phyloP scores from a whole-genome alignment of 2,329 filamentous ascomycete genomes.

The Penicillium italicum region DNA sequence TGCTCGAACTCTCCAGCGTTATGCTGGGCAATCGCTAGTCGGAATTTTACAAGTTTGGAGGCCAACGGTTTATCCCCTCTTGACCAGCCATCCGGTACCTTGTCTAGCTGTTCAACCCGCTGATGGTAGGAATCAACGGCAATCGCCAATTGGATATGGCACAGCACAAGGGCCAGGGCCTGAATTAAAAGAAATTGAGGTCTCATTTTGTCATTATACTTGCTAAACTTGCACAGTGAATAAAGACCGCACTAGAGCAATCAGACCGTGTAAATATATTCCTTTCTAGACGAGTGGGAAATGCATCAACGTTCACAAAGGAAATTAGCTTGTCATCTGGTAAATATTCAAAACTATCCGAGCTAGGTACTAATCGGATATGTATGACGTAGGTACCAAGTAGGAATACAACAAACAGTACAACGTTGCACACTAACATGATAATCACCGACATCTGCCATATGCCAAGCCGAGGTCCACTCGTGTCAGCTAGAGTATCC shows the following conservation, averaged over 20 bases:
- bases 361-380: not conserved
- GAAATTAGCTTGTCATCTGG: not conserved
- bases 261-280: not conserved
- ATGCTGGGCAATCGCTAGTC: constrained; percentile 50
- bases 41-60: constrained; percentile 46
- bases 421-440: not conserved
- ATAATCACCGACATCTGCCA: not conserved
- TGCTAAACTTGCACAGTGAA: not conserved
- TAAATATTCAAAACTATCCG: not conserved
- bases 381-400: not conserved
- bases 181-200: not conserved
- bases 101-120: constrained; percentile 30
- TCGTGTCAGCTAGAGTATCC: not conserved
- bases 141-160: not conserved
- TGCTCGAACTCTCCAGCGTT: constrained; percentile 54
- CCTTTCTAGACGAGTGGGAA: not conserved
- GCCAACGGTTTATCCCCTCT: constrained; percentile 27
- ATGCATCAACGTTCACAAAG: not conserved
- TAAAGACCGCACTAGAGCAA: no score
- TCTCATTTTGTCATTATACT: not conserved
- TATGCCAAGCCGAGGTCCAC: not conserved
- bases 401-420: not conserved
- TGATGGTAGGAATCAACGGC: constrained; percentile 13
- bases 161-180: constrained; percentile 13
- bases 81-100: constrained; percentile 36